These are phyloP conservation scores for Lotus japonicus DNA, from an alignment of 306 rosid genomes.

Conservation along the genomic window DNA sequence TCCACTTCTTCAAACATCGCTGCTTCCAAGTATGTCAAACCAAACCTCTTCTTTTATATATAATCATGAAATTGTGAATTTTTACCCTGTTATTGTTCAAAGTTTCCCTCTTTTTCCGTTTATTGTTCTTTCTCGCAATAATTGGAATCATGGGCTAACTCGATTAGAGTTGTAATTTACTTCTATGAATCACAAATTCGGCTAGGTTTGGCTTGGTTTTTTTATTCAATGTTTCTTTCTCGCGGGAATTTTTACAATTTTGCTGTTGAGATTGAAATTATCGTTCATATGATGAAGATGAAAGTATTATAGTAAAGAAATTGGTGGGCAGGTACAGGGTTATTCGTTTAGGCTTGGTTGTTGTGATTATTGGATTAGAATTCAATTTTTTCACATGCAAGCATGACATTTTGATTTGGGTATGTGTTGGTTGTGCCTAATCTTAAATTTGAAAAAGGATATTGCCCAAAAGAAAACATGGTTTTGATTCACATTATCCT, in stretches of 20 bases:
- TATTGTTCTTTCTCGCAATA: not conserved
- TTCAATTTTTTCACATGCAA: not conserved
- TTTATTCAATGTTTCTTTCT: not conserved
- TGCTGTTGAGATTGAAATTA: not conserved
- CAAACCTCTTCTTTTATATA: not conserved
- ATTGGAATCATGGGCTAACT: not conserved
- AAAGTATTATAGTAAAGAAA: not conserved
- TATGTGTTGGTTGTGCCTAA: not conserved
- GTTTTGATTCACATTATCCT: constrained; percentile 9
- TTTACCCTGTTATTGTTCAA: not conserved
- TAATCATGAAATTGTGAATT: not conserved
- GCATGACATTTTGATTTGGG: not conserved
- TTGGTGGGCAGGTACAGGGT: not conserved
- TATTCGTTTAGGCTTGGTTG: constrained; percentile 5
- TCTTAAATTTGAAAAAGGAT: not conserved
- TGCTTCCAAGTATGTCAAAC: constrained; percentile 55
- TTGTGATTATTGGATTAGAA: not conserved
- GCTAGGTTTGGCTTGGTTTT: not conserved
- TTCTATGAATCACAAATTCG: constrained; percentile 2
- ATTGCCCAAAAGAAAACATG: not conserved
- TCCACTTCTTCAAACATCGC: constrained; percentile 71
- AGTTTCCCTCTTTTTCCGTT: not conserved
- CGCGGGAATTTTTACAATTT: no score
- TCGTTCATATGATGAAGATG: not conserved
- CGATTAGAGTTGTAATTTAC: not conserved